Base-by-base conservation (phyloP, 768 basidiomycete genomes). In the Kwoniella newhampshirensis region DNA sequence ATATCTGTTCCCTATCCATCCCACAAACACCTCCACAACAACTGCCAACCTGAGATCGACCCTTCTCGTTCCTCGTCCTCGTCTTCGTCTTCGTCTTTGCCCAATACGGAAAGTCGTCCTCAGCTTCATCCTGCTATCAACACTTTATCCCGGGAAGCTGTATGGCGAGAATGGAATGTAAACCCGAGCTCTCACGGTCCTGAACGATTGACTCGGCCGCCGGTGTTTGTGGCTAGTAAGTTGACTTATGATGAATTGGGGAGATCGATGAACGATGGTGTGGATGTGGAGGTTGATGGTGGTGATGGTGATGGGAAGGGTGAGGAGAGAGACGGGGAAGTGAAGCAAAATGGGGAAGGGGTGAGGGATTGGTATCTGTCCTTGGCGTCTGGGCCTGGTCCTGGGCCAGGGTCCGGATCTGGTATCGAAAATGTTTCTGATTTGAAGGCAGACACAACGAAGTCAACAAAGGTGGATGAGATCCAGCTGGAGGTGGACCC, bases 111-210 rank as follows among this genome's bases (percentile, higher is more conserved):
- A n/a, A n/a, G n/a, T 25, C 4, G 21, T 35, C 2, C 21, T 0
- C 47, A 21, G 41, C 26, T n/a, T 39, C 7, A 46, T 44, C n/a
- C 56, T 32, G 17, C 27, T 47, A 23, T 43, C 27, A 32, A 32
- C 13, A 32, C 32, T 13, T 13, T 36, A 46, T 17, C 48, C 25
- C 48, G 32, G n/a, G 18, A 43, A 37, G 40, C 25, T 35, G 35
- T 36, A 39, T 69, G 67, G 68, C 59, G 48, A 51, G 70, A 72
- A 47, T 72, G 70, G 70, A 59, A 69, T 45, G 62, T 59, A 11
- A 72, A 69, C 48, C 70, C 67, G 7, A 30, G 68, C 4, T 56
- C 27, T 18, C 70, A 72, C 53, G 70, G 70, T 2, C 67, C 67
- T 3, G 44, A 59, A n/a, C 46, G 43, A 36, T 9, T 55, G 2